phyloP scores from a whole-genome alignment of 805 yeast species.

The Kurtzmaniella fragi region DNA sequence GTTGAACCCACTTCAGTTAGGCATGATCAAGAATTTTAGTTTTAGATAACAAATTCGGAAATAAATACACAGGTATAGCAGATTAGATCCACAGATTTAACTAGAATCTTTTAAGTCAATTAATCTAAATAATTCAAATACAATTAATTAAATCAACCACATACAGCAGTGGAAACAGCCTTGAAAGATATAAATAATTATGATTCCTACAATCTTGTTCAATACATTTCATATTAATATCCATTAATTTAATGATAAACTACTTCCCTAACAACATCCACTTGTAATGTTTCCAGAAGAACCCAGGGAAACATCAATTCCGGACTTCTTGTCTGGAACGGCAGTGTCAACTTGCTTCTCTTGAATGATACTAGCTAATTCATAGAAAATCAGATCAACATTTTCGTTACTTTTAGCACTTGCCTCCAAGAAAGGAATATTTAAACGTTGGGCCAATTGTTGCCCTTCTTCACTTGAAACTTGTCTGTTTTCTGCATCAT shows the following conservation, averaged over 20 bases:
- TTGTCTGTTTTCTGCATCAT: constrained; percentile 81
- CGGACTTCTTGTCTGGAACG: constrained; percentile 20
- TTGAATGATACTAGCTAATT: constrained; percentile 80
- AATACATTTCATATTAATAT: neutral
- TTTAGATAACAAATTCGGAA: too few relatives aligned
- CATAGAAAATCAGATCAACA: constrained; percentile 88
- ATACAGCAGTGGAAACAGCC: too few relatives aligned
- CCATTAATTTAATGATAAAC: neutral
- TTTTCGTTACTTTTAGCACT: constrained; percentile 91
- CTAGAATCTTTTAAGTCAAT: too few relatives aligned
- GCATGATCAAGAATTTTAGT: too few relatives aligned
- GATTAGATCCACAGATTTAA: too few relatives aligned
- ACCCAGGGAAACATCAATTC: constrained; percentile 37
- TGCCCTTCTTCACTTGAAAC: constrained; percentile 90
- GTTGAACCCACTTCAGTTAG: too few relatives aligned
- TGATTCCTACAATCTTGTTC: too few relatives aligned
- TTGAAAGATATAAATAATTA: too few relatives aligned
- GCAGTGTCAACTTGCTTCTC: constrained; percentile 57
- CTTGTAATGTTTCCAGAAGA: constrained; percentile 20
- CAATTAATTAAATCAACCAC: too few relatives aligned
- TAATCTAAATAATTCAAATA: too few relatives aligned
- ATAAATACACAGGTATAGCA: too few relatives aligned
- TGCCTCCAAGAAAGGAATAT: constrained; percentile 90
- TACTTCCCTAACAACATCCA: constrained; percentile 31
- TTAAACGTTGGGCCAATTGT: constrained; percentile 77